A percentile compares a stretch with the other conserved stretches of the same genome.
Evolutionary conservation across 257 asterid species (phyloP).

Genomic region (Solanum chiquidenum): DNA sequence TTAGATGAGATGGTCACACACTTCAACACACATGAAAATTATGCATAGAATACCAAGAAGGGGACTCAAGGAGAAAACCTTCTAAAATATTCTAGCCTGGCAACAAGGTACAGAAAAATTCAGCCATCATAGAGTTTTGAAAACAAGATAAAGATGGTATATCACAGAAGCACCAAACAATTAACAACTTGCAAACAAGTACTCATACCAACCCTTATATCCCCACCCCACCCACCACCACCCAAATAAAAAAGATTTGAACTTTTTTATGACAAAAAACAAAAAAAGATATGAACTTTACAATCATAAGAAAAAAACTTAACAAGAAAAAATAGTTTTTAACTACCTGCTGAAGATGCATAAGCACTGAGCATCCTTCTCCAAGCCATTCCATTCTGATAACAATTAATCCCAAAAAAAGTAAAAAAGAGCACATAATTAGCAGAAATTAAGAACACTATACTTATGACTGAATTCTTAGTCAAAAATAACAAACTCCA

Average conservation of each 20-base stretch:
- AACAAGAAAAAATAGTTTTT: background rate
- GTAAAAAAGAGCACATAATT: background rate
- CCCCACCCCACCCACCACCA: background rate
- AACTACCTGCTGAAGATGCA: slow-evolving; percentile 39
- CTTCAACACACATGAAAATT: background rate
- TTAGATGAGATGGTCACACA: background rate
- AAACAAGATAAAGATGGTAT: background rate
- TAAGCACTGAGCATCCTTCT: slow-evolving; percentile 26
- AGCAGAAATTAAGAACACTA: background rate
- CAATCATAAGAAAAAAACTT: background rate
- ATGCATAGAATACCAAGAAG: background rate
- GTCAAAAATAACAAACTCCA: background rate
- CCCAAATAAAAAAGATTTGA: background rate
- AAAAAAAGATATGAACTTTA: background rate
- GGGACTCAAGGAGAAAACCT: background rate
- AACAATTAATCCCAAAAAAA: background rate
- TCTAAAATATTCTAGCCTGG: background rate
- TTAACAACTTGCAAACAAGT: background rate
- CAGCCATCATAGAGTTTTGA: background rate
- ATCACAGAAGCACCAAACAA: background rate
- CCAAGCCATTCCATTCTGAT: slow-evolving; percentile 36
- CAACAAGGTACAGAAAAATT: background rate
- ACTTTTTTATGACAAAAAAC: background rate
- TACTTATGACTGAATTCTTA: background rate
- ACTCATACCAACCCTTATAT: background rate